These are phyloP conservation scores for Caryopteris hybrid DNA, from an alignment of 305 asterid genomes.

Conservation along the genomic window DNA sequence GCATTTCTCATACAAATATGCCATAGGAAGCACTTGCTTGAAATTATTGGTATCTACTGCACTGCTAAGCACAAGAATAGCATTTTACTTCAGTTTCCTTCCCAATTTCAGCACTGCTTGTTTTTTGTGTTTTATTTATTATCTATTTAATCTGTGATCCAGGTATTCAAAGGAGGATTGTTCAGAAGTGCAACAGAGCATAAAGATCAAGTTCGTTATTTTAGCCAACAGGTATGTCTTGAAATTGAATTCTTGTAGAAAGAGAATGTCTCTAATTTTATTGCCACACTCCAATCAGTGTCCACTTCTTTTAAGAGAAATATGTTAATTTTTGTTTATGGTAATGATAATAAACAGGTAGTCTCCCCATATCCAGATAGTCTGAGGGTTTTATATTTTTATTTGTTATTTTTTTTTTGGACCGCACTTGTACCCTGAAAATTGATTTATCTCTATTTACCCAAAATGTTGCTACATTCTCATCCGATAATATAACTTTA, in stretches of 20 bases:
- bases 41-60: not conserved
- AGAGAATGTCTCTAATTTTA: not conserved
- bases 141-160: slow-evolving; percentile 13
- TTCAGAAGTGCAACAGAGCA: slow-evolving; percentile 96
- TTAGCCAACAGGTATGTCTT: slow-evolving; percentile 75
- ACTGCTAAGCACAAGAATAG: not conserved
- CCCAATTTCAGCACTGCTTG: not conserved
- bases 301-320: not conserved
- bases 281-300: not conserved
- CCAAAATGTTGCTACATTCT: not conserved
- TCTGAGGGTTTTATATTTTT: too few relatives aligned
- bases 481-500: not conserved
- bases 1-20: not conserved
- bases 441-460: not conserved
- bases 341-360: not conserved
- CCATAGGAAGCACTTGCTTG: slow-evolving; percentile 1
- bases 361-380: not conserved
- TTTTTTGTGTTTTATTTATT: not conserved
- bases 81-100: not conserved
- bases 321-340: not conserved
- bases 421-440: not conserved
- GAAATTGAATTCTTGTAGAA: slow-evolving; percentile 9
- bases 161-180: slow-evolving; percentile 96
- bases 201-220: slow-evolving; percentile 87
- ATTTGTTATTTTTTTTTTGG: not conserved